These are phyloP conservation scores for Apophysomyces trapeziformis DNA, from an alignment of 371 early-diverging fungal species.

Conservation along the genomic window DNA sequence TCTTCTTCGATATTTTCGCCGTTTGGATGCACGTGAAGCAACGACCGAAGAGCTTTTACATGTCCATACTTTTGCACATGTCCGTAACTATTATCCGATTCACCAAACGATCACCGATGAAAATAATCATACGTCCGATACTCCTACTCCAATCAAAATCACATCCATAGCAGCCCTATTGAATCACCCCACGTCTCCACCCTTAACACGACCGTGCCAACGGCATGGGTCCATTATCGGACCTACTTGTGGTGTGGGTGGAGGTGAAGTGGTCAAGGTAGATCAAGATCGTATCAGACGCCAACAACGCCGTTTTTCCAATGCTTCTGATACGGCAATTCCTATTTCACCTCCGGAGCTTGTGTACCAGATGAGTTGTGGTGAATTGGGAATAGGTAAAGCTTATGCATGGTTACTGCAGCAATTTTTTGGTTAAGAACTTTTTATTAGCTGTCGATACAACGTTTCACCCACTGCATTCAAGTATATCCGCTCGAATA, in stretches of 20 bases:
- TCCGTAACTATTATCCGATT: constrained; percentile 55
- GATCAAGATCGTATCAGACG: constrained; percentile 32
- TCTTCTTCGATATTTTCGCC: constrained; percentile 54
- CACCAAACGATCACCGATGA: constrained; percentile 16
- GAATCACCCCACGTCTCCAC: constrained; percentile 21
- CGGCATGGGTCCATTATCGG: constrained; percentile 21
- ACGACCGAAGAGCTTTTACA: constrained; percentile 55
- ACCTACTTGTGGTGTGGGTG: constrained; percentile 40
- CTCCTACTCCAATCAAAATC: constrained; percentile 24
- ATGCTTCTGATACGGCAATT: constrained; percentile 32
- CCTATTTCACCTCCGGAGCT: constrained; percentile 54
- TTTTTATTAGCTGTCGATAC: constrained; percentile 53
- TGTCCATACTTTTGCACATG: constrained; percentile 58
- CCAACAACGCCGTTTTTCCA: constrained; percentile 42
- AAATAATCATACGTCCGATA: constrained; percentile 12
- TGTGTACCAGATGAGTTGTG: constrained; percentile 54
- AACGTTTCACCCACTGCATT: constrained; percentile 59
- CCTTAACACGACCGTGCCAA: constrained; percentile 13
- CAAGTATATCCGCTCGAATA: constrained; percentile 56
- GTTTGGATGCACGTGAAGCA: constrained; percentile 57
- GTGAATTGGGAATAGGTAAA: constrained; percentile 56
- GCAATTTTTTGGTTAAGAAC: neutral
- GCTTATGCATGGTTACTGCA: constrained; percentile 39
- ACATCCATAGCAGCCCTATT: constrained; percentile 40
- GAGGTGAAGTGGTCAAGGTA: constrained; percentile 36